Evolutionary conservation across 2,329 filamentous ascomycete genomes (phyloP).

Genomic region (Phyllosticta citriasiana): DNA sequence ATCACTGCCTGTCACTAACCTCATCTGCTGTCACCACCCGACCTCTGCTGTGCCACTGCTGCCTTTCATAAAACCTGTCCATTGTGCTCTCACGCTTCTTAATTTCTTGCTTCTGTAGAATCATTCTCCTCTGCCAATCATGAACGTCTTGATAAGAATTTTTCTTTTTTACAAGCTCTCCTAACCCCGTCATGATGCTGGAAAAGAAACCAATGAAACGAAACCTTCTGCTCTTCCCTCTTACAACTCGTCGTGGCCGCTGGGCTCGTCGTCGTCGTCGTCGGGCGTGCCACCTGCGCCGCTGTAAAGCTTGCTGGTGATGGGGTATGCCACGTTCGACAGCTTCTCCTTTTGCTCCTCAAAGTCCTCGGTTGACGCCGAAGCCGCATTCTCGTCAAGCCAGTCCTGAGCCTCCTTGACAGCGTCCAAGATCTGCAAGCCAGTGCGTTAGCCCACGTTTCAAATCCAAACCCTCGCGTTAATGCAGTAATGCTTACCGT

Average conservation of each 20-base stretch:
- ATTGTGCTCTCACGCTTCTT: too few relatives aligned
- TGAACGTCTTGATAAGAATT: neutral
- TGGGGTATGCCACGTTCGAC: slow-evolving; percentile 91
- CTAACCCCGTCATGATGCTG: neutral
- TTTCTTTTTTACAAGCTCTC: neutral
- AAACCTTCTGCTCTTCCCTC: neutral
- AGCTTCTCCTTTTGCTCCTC: slow-evolving; percentile 99
- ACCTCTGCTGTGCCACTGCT: too few relatives aligned
- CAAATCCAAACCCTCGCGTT: neutral
- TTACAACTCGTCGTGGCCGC: slow-evolving; percentile 42
- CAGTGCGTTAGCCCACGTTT: slow-evolving; percentile 25
- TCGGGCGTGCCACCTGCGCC: slow-evolving; percentile 48
- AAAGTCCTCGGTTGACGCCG: slow-evolving; percentile 84
- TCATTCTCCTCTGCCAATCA: too few relatives aligned
- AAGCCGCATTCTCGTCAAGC: slow-evolving; percentile 88
- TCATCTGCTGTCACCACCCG: too few relatives aligned
- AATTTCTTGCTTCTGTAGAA: too few relatives aligned
- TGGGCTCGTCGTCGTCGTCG: slow-evolving; percentile 59
- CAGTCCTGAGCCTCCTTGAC: slow-evolving; percentile 96
- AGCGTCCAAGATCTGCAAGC: slow-evolving; percentile 65
- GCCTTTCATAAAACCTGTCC: too few relatives aligned
- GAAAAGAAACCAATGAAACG: neutral
- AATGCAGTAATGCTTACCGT: slow-evolving; percentile 36
- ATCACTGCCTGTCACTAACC: too few relatives aligned
- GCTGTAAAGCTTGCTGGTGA: slow-evolving; percentile 93